A percentile compares a stretch with the other conserved stretches of the same genome.
These are phyloP conservation scores for Chrysoporthe austroafricana DNA, from an alignment of 2,329 filamentous ascomycete species.

Conservation along the genomic window DNA sequence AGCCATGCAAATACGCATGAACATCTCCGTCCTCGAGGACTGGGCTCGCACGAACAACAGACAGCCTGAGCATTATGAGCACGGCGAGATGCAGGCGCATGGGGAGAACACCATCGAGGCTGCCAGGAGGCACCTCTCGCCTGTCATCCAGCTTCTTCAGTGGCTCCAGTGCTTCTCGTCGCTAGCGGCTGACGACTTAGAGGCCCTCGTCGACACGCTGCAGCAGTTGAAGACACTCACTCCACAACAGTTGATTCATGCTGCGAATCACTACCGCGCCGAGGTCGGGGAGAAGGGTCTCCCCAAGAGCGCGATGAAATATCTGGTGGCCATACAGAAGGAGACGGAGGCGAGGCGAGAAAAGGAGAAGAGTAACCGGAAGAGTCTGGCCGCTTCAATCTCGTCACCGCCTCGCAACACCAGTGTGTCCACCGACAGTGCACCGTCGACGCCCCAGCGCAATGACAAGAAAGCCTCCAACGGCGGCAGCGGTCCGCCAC, in stretches of 20 bases:
- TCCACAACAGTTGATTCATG: constrained; percentile 86
- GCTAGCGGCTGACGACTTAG: constrained; percentile 80
- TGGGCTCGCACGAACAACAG: constrained; percentile 95
- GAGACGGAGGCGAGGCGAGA: constrained; percentile 68
- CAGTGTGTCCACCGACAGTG: constrained; percentile 41
- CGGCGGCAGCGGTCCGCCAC: constrained; percentile 45
- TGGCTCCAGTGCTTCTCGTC: constrained; percentile 99
- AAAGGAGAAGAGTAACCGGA: constrained; percentile 47
- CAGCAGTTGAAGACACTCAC: constrained; percentile 85
- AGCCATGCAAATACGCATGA: constrained; percentile 99
- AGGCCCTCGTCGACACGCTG: constrained; percentile 84
- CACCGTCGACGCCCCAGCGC: constrained; percentile 49
- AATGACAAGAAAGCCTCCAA: constrained; percentile 42
- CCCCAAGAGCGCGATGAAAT: constrained; percentile 85
- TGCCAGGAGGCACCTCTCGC: constrained; percentile 81
- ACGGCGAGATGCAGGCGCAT: constrained; percentile 81
- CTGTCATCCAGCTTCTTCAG: constrained; percentile 90
- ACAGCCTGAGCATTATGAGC: constrained; percentile 93
- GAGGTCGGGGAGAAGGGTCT: constrained; percentile 95
- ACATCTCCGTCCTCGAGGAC: constrained; percentile 91
- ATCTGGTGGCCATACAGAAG: constrained; percentile 78
- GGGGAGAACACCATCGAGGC: constrained; percentile 88
- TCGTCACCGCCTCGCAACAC: constrained; percentile 33
- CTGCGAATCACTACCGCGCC: constrained; percentile 88
- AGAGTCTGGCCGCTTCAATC: constrained; percentile 45